A percentile compares a stretch with the other conserved stretches of the same genome.
phyloP scores from a whole-genome alignment of 179 eudicot genomes.

The Vitellaria paradoxa region DNA sequence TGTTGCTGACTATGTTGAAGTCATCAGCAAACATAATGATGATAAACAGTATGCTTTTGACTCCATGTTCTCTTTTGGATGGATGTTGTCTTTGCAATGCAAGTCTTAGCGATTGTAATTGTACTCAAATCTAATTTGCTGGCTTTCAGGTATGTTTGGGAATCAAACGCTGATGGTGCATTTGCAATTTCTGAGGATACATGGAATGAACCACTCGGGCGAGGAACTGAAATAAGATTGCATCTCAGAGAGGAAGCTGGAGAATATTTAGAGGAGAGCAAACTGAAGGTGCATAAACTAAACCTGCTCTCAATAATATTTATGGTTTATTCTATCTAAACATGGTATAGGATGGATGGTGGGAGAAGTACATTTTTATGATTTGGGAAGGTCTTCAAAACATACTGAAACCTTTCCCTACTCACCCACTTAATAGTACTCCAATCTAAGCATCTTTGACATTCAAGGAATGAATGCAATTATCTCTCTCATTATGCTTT shows the following conservation, averaged over 20 bases:
- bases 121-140: background rate
- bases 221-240: constrained; percentile 97
- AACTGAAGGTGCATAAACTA: constrained; percentile 62
- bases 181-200: constrained; percentile 94
- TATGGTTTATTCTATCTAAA: background rate
- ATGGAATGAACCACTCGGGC: constrained; percentile 99
- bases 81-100: background rate
- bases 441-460: background rate
- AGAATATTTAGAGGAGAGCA: constrained; percentile 83
- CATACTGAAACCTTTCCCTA: background rate
- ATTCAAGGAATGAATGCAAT: background rate
- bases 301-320: background rate
- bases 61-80: background rate
- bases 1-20: constrained; percentile 98
- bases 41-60: constrained; percentile 75
- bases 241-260: constrained; percentile 97
- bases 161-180: constrained; percentile 99
- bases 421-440: background rate
- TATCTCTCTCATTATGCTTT: background rate
- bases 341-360: background rate
- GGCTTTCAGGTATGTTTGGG: constrained; percentile 85
- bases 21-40: constrained; percentile 92
- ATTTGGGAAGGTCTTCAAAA: background rate
- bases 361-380: background rate
- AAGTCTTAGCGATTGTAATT: background rate